Percentiles rank a stretch among this genome's conserved stretches.
Evolutionary conservation across 768 basidiomycete species (phyloP).

Genomic region (Tricholoma sp.): DNA sequence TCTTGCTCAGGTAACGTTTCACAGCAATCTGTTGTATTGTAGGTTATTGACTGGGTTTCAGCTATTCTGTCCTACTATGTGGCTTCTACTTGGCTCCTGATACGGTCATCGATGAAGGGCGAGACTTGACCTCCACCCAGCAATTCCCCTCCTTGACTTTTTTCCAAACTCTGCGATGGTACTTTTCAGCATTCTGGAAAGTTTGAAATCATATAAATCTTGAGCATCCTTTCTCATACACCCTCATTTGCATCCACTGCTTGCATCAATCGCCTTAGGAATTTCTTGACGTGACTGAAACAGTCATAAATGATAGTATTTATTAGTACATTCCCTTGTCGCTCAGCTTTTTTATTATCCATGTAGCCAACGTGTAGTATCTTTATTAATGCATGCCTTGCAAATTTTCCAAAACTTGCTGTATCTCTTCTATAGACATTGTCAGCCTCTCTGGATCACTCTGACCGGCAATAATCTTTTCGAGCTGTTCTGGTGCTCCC

Average conservation of each 20-base stretch:
- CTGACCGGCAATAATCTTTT: constrained; percentile 51
- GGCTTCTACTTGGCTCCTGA: constrained; percentile 93
- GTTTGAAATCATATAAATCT: constrained; percentile 5
- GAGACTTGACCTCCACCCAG: constrained; percentile 17
- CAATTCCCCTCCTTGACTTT: constrained; percentile 34
- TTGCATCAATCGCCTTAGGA: not conserved
- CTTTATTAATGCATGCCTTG: constrained; percentile 50
- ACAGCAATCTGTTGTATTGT: not conserved
- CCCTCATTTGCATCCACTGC: not conserved
- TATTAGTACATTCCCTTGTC: constrained; percentile 9
- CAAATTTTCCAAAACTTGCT: constrained; percentile 41
- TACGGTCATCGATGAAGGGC: constrained; percentile 30
- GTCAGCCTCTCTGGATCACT: constrained; percentile 55
- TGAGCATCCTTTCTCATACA: not conserved
- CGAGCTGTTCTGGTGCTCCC: constrained; percentile 34
- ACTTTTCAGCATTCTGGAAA: constrained; percentile 24
- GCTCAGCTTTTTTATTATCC: not conserved
- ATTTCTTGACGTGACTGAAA: not conserved
- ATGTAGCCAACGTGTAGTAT: not conserved
- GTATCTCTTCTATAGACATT: constrained; percentile 38
- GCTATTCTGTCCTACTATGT: constrained; percentile 85
- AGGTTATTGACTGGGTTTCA: constrained; percentile 25
- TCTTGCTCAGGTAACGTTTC: constrained; percentile 76
- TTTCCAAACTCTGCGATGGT: constrained; percentile 37
- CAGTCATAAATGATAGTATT: constrained; percentile 6